Conservation (phyloP, 257 asterid species). For the Petrea volubilis region DNA sequence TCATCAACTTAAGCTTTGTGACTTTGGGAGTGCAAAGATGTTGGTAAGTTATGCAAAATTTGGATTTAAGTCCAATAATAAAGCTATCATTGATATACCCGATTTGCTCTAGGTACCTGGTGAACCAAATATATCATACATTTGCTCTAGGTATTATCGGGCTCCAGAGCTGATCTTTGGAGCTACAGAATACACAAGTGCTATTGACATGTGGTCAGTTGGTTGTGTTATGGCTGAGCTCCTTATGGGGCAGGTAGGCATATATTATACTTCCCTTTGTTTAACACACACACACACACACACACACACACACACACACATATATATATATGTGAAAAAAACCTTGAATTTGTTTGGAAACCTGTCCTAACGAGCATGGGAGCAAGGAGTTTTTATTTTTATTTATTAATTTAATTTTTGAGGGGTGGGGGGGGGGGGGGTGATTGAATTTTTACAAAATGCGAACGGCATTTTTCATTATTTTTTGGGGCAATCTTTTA, state of each 20-base stretch:
- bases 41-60: conserved; percentile 51
- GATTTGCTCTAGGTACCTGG: conserved; percentile 65
- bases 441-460: too few species aligned
- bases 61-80: background rate
- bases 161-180: conserved; percentile 97
- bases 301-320: background rate
- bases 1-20: conserved; percentile 89
- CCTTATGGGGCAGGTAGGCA: conserved; percentile 73
- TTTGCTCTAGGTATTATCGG: conserved; percentile 91
- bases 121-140: conserved; percentile 90
- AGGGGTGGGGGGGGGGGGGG: too few species aligned
- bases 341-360: too few species aligned
- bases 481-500: too few species aligned
- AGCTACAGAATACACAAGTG: conserved; percentile 88
- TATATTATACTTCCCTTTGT: background rate
- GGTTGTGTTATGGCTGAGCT: conserved; percentile 98
- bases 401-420: too few species aligned
- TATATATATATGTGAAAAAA: too few species aligned
- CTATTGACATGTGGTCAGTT: conserved; percentile 95
- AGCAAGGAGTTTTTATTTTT: too few species aligned
- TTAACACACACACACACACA: too few species aligned
- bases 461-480: too few species aligned
- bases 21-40: conserved; percentile 97
- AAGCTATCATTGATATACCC: conserved; percentile 4
- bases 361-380: too few species aligned